phyloP scores from a whole-genome alignment of 106 monocot species.

The Dioscorea alata region DNA sequence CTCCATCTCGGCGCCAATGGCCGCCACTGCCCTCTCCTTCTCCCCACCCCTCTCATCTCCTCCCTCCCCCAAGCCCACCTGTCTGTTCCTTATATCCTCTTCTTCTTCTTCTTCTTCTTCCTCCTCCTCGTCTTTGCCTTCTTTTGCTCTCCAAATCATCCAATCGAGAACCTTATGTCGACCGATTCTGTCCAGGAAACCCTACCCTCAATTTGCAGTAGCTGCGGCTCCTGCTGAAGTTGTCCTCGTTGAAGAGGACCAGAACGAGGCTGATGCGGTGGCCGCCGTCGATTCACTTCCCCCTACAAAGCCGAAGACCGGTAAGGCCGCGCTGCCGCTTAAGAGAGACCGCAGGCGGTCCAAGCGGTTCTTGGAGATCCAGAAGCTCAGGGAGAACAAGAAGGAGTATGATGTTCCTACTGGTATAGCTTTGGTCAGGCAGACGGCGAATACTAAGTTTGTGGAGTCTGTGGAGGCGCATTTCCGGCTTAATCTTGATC shows the following conservation, averaged over 20 bases:
- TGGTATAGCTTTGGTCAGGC: conserved; percentile 60
- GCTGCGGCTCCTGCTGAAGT: conserved; percentile 8
- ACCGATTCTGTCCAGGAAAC: conserved; percentile 5
- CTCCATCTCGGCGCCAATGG: conserved; percentile 1
- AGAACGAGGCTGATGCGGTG: conserved; percentile 27
- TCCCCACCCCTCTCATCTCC: neutral
- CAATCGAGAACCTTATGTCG: conserved; percentile 2
- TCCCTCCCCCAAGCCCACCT: conserved; percentile 7
- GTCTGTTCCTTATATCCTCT: neutral
- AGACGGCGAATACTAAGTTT: conserved; percentile 64
- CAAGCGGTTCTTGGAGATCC: conserved; percentile 93
- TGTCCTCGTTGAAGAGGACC: conserved; percentile 41
- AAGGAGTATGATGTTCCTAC: conserved; percentile 75
- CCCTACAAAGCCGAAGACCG: conserved; percentile 57
- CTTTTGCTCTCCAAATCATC: conserved; percentile 6
- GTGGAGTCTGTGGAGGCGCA: conserved; percentile 93
- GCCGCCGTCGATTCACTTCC: conserved; percentile 16
- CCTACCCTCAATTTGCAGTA: neutral
- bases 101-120: neutral
- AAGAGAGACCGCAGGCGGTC: conserved; percentile 91
- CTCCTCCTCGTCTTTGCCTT: conserved; percentile 7
- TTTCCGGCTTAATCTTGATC: conserved; percentile 92
- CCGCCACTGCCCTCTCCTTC: neutral
- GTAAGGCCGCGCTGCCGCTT: conserved; percentile 74
- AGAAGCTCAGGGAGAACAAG: conserved; percentile 89